Percentiles rank a stretch among this genome's conserved stretches.
Conservation (phyloP, 73 alveolate species). For the Uronychia binucleata region DNA sequence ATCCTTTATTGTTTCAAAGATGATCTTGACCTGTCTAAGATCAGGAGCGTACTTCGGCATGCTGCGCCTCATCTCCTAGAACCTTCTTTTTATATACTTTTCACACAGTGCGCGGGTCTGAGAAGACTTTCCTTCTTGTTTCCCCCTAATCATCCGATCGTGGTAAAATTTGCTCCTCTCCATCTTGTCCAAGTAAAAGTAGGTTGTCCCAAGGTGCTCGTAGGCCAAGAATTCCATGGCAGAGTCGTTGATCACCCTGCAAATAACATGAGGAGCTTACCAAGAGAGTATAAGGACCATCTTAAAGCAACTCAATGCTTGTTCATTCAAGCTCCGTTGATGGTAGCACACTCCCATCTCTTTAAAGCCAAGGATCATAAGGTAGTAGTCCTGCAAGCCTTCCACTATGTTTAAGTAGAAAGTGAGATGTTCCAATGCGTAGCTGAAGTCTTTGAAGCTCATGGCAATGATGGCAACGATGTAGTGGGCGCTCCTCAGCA, state of each 20-base stretch:
- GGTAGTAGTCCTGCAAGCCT: background rate
- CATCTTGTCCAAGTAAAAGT: conserved; percentile 53
- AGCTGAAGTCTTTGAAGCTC: background rate
- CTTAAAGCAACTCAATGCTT: background rate
- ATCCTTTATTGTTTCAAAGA: background rate
- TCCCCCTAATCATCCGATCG: conserved; percentile 57
- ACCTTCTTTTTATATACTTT: background rate
- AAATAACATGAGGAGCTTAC: background rate
- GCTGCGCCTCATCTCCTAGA: background rate
- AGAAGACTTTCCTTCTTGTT: background rate
- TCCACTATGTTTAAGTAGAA: background rate
- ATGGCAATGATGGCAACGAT: background rate
- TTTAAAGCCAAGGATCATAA: background rate
- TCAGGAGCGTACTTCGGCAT: background rate
- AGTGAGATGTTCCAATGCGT: background rate
- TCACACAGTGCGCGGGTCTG: background rate
- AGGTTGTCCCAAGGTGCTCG: conserved; percentile 40
- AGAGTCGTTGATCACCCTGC: conserved; percentile 22
- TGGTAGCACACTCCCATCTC: background rate
- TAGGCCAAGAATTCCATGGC: conserved; percentile 53
- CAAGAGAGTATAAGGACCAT: background rate
- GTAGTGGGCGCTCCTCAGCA: background rate
- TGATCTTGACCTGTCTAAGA: background rate
- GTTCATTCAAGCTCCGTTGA: background rate
- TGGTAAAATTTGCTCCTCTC: conserved; percentile 57